Base-by-base conservation (phyloP, 2,329 filamentous ascomycete species). In the Zymoseptoria crescenta region DNA sequence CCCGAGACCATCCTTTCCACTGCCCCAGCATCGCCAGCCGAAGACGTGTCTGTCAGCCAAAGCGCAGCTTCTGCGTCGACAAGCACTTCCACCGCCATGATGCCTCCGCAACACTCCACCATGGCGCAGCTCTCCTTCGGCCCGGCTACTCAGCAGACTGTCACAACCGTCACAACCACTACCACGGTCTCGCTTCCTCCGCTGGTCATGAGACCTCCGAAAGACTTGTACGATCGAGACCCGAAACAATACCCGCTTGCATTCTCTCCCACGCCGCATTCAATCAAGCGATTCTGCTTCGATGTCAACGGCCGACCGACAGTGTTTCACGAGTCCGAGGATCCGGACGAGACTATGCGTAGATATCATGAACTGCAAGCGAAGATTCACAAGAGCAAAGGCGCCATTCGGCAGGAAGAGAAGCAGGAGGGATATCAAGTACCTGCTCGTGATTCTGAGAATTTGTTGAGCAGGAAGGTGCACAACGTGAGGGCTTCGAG, bases 171-270 rank as follows among this genome's bases (percentile, higher is more conserved):
- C 0, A 96, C 92, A 0, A 96, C 91, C 0, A 96, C 91, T 0
- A 95, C 92, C 1, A 91, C 86, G 73, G 81, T 90, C 75, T 74
- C 79, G 16, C 95, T 94, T 65, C 92, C 93, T 52, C 91, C 91
- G n/a, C 79, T 96, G 59, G 80, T 89, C 58, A 84, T 96, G 65
- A 86, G 85, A 64, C 83, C 89, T 60, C 87, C 90, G 24, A 83
- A 84, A 56, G 83, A 85, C 55, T 81, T 91, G 35, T 79, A 83
- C 60, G 82, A 86, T 56, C 83, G 96, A 59, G 91, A 97, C 74
- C 81, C 87, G 13, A 96, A 95, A 73, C 85, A 94, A 68, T 99
- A 96, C 73, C 94, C 94, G 48, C 80, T 99, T 29, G 93, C 93
- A 45, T 82, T 83, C 62, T 86, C 89, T 54, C 87, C 90, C 1